phyloP scores from a whole-genome alignment of 2,329 filamentous ascomycete species.

The Colletotrichum orbiculare region DNA sequence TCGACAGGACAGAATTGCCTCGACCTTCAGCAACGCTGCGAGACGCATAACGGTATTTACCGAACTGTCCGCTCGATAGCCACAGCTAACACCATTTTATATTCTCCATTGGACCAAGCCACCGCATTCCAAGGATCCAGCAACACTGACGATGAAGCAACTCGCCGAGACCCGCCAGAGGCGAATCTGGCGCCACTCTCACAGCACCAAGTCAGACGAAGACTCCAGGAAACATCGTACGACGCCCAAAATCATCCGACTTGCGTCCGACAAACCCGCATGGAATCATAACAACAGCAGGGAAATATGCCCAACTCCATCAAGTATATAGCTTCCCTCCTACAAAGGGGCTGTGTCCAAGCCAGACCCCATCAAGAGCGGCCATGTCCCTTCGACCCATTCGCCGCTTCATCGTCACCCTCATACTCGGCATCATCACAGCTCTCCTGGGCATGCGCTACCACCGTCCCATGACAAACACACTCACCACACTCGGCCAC shows the following conservation, averaged over 20 bases:
- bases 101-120: neutral
- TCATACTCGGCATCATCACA: conserved; percentile 40
- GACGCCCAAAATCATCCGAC: conserved; percentile 31
- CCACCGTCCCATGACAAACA: conserved; percentile 31
- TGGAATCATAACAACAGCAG: neutral
- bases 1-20: no score
- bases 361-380: neutral
- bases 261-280: neutral
- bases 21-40: no score
- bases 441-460: conserved; percentile 38
- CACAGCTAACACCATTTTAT: neutral
- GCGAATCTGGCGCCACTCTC: conserved; percentile 25
- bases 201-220: neutral
- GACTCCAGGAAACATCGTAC: conserved; percentile 22
- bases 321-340: conserved; percentile 9
- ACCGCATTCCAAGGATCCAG: neutral
- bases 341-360: neutral
- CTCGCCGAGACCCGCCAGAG: conserved; percentile 18
- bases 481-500: neutral
- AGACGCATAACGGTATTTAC: no score
- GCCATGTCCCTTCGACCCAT: conserved; percentile 25
- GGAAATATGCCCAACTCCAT: neutral
- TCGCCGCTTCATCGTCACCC: conserved; percentile 28
- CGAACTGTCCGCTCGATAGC: no score
- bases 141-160: neutral